Evolutionary conservation across 768 basidiomycete genomes (phyloP).

Genomic region (Suillus tomentosus): DNA sequence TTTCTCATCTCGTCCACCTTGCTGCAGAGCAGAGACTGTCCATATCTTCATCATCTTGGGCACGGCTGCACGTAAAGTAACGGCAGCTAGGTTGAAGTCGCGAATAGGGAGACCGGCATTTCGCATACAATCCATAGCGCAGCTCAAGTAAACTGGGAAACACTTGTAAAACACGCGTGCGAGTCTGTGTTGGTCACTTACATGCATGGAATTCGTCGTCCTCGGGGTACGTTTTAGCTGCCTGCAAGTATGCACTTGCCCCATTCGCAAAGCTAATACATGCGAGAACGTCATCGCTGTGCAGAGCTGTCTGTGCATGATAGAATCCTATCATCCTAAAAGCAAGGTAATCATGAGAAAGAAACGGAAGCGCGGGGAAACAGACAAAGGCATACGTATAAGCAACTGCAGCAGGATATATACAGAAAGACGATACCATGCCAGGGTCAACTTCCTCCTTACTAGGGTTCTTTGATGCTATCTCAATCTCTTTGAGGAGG

Average conservation of each 20-base stretch:
- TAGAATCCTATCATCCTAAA: constrained; percentile 12
- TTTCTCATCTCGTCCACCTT: constrained; percentile 11
- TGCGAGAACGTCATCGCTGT: background rate
- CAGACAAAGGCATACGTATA: constrained; percentile 16
- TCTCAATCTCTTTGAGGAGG: constrained; percentile 15
- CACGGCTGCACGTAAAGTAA: constrained; percentile 1
- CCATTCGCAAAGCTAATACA: background rate
- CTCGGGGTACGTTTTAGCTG: constrained; percentile 16
- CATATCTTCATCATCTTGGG: constrained; percentile 18
- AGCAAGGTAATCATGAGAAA: background rate
- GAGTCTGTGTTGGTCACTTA: constrained; percentile 8
- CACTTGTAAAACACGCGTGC: background rate
- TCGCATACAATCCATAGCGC: constrained; percentile 1
- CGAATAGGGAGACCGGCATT: background rate
- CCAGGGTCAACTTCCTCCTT: constrained; percentile 11
- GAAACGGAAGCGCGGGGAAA: background rate
- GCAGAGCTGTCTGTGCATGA: constrained; percentile 4
- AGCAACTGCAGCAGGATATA: constrained; percentile 19
- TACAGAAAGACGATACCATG: constrained; percentile 19
- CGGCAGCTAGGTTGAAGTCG: background rate
- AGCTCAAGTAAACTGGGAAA: constrained; percentile 4
- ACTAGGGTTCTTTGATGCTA: background rate
- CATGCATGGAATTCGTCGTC: constrained; percentile 22
- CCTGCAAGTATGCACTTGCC: constrained; percentile 15
- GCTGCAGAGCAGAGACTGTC: constrained; percentile 10